These are phyloP conservation scores for Micractinium sp. DNA, from an alignment of 139 green algal genomes.

Conservation along the genomic window DNA sequence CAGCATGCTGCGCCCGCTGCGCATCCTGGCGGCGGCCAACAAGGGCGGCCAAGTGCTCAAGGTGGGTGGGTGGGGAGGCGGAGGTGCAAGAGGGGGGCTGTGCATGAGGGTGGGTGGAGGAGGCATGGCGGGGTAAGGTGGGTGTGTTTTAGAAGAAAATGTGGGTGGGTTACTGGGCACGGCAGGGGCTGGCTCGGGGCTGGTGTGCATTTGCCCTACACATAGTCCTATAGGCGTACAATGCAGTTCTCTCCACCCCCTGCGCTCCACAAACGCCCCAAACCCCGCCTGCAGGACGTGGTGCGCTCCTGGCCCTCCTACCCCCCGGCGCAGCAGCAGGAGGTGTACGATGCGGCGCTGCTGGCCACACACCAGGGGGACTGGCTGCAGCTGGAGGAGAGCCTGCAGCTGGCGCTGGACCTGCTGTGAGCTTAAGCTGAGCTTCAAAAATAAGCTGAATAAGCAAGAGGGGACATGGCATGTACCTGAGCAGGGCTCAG, in stretches of 20 bases:
- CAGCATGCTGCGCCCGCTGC: slow-evolving; percentile 31
- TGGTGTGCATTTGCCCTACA: too few relatives aligned
- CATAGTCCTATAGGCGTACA: too few relatives aligned
- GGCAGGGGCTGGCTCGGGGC: too few relatives aligned
- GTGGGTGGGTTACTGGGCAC: too few relatives aligned
- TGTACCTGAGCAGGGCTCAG: neutral
- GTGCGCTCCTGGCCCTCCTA: neutral
- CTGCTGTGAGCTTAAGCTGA: neutral
- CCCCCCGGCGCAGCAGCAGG: neutral
- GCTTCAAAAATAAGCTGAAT: too few relatives aligned
- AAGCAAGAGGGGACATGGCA: neutral
- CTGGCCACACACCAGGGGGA: neutral
- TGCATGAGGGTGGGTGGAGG: neutral
- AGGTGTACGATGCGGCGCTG: slow-evolving; percentile 4
- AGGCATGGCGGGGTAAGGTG: too few relatives aligned
- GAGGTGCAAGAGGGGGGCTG: neutral
- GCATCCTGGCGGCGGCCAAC: neutral
- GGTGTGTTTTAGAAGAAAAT: too few relatives aligned
- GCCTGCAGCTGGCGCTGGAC: neutral
- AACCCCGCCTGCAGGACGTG: neutral
- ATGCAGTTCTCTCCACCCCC: too few relatives aligned
- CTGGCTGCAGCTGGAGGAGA: slow-evolving; percentile 6
- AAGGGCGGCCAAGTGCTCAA: slow-evolving; percentile 7
- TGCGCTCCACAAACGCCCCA: too few relatives aligned
- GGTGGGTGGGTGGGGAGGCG: neutral